Evolutionary conservation across 805 yeast species (phyloP).

Genomic region (Ogataea angusta): DNA sequence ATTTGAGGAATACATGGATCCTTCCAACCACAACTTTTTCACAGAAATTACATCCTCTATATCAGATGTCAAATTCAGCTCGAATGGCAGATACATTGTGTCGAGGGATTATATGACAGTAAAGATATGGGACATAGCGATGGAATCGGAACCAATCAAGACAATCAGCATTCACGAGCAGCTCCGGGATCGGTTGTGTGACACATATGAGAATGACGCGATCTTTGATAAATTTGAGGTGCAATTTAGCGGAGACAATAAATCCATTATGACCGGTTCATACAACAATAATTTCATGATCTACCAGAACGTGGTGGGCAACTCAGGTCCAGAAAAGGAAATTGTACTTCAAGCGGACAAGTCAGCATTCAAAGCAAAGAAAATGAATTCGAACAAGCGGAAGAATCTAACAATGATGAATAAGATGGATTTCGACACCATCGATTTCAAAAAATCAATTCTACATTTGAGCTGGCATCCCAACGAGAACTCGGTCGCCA

Average conservation of each 20-base stretch:
- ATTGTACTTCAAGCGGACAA: conserved; percentile 96
- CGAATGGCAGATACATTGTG: conserved; percentile 93
- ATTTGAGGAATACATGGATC: conserved; percentile 91
- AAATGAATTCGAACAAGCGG: conserved; percentile 45
- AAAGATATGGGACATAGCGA: conserved; percentile 96
- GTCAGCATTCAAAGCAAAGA: conserved; percentile 86
- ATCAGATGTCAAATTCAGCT: conserved; percentile 87
- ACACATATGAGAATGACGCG: conserved; percentile 97
- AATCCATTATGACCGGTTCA: conserved; percentile 92
- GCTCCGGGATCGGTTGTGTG: conserved; percentile 87
- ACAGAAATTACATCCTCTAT: conserved; percentile 95
- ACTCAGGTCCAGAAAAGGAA: conserved; percentile 44
- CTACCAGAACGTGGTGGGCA: conserved; percentile 72
- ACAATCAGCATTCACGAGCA: conserved; percentile 96
- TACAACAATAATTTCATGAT: conserved; percentile 97
- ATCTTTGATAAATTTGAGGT: conserved; percentile 98
- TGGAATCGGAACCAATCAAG: conserved; percentile 93
- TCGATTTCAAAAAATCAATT: conserved; percentile 92
- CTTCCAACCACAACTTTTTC: conserved; percentile 89
- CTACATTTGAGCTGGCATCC: conserved; percentile 99
- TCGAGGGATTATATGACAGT: conserved; percentile 96
- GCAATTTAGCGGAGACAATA: conserved; percentile 89
- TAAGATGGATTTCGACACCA: conserved; percentile 70
- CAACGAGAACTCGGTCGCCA: conserved; percentile 90
- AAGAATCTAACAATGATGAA: conserved; percentile 43